These are phyloP conservation scores for Kodamaea sp. DNA, from an alignment of 1,139 yeast genomes.

Conservation along the genomic window DNA sequence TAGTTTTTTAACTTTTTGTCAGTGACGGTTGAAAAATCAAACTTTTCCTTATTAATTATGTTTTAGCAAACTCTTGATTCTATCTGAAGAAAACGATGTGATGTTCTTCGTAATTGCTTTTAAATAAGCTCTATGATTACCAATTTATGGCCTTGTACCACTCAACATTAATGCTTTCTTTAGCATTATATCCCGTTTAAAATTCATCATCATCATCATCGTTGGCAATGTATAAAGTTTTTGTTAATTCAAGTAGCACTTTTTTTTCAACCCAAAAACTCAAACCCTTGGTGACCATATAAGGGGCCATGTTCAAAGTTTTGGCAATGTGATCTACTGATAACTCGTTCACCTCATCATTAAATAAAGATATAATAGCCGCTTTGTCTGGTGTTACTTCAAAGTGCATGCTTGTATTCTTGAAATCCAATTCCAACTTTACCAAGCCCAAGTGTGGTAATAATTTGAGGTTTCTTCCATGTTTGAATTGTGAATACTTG, in stretches of 20 bases:
- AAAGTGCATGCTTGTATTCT: slow-evolving; percentile 35
- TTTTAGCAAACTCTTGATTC: slow-evolving; percentile 51
- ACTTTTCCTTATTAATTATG: slow-evolving; percentile 50
- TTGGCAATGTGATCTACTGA: slow-evolving; percentile 26
- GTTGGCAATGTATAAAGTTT: slow-evolving; percentile 25
- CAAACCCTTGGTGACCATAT: slow-evolving; percentile 37
- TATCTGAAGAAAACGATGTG: slow-evolving; percentile 44
- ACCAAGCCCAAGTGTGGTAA: slow-evolving; percentile 64
- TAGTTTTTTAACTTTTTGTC: slow-evolving; percentile 12
- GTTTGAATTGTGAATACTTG: slow-evolving; percentile 40
- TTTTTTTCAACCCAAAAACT: slow-evolving; percentile 56
- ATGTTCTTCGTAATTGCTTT: slow-evolving; percentile 54
- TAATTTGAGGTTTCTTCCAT: slow-evolving; percentile 58
- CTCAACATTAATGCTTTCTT: slow-evolving; percentile 5
- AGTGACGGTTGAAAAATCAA: slow-evolving; percentile 9
- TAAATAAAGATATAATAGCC: slow-evolving; percentile 54
- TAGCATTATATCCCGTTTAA: slow-evolving; percentile 2
- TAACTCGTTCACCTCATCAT: slow-evolving; percentile 28
- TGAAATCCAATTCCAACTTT: slow-evolving; percentile 52
- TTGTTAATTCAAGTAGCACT: slow-evolving; percentile 37
- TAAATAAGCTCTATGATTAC: slow-evolving; percentile 29
- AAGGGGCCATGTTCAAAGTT: slow-evolving; percentile 34
- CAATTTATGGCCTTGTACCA: not conserved
- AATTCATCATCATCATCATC: slow-evolving; percentile 13
- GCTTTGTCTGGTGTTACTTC: slow-evolving; percentile 72